These are phyloP conservation scores for Castanopsis chinensis DNA, from an alignment of 306 rosid genomes.

Conservation along the genomic window DNA sequence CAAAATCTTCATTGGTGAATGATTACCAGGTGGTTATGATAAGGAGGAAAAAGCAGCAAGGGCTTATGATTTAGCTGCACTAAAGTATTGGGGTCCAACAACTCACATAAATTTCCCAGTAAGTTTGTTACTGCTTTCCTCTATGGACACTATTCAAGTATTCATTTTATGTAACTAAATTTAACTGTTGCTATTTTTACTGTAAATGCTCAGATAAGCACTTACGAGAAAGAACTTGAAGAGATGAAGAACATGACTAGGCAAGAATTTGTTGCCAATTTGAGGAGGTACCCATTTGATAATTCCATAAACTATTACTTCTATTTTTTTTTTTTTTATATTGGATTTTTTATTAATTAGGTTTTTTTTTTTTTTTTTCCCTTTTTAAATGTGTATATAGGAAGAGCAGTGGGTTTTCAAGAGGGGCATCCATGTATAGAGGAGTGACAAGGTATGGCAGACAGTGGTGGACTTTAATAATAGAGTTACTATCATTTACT, in stretches of 20 bases:
- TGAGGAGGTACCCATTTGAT: conserved; percentile 64
- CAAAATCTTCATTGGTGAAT: conserved; percentile 13
- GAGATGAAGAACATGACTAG: conserved; percentile 95
- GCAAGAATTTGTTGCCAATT: conserved; percentile 95
- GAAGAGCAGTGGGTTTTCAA: conserved; percentile 99
- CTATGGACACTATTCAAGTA: conserved; percentile 18
- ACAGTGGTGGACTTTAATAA: conserved; percentile 42
- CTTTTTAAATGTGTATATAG: conserved; percentile 27
- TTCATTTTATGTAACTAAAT: neutral
- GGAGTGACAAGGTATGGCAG: conserved; percentile 99
- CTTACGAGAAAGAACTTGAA: conserved; percentile 87
- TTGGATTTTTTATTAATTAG: conserved; percentile 7
- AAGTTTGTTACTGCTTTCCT: conserved; percentile 30
- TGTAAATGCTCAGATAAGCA: conserved; percentile 60
- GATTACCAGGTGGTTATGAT: conserved; percentile 87
- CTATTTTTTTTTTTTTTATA: neutral
- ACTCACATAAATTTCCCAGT: conserved; percentile 98
- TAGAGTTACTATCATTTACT: conserved; percentile 48
- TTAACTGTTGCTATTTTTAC: conserved; percentile 5
- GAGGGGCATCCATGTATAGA: conserved; percentile 98
- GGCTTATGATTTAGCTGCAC: conserved; percentile 98
- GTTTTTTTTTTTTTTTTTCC: neutral
- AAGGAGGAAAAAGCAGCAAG: conserved; percentile 98
- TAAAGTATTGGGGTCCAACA: conserved; percentile 98
- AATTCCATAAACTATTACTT: conserved; percentile 14